Percentiles rank a stretch among this genome's conserved stretches.
Conservation (phyloP, 169 alveolate genomes). For the Babesia ovis region DNA sequence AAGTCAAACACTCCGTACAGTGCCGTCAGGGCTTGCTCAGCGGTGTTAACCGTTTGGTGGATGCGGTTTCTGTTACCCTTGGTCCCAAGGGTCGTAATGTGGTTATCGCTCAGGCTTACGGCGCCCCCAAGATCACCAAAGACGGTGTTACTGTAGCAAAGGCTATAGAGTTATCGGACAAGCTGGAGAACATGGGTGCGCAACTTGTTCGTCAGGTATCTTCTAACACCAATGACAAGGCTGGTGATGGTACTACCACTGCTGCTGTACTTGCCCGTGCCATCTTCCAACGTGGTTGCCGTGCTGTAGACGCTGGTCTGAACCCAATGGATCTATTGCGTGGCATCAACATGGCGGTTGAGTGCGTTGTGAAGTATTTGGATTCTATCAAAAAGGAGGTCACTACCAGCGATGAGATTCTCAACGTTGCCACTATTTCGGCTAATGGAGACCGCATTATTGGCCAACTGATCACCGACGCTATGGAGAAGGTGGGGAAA, state of each 20-base stretch:
- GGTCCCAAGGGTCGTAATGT: slow-evolving; percentile 99
- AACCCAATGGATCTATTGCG: slow-evolving; percentile 98
- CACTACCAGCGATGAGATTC: slow-evolving; percentile 78
- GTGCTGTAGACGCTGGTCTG: slow-evolving; percentile 98
- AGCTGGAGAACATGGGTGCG: slow-evolving; percentile 96
- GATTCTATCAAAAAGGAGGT: slow-evolving; percentile 77
- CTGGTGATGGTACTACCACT: slow-evolving; percentile 99
- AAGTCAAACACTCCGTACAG: slow-evolving; percentile 73
- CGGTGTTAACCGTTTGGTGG: slow-evolving; percentile 94
- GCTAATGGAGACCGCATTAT: slow-evolving; percentile 97
- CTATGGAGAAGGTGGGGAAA: slow-evolving; percentile 96
- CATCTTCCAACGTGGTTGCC: slow-evolving; percentile 97
- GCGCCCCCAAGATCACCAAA: slow-evolving; percentile 97
- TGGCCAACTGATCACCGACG: slow-evolving; percentile 95
- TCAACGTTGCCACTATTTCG: slow-evolving; percentile 97
- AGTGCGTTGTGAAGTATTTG: slow-evolving; percentile 71
- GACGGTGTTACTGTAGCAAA: slow-evolving; percentile 99
- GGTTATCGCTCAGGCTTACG: slow-evolving; percentile 92
- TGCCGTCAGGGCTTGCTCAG: slow-evolving; percentile 78
- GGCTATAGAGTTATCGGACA: slow-evolving; percentile 93
- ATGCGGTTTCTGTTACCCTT: slow-evolving; percentile 97
- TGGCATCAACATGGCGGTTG: slow-evolving; percentile 82
- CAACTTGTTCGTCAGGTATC: slow-evolving; percentile 96
- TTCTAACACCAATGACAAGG: slow-evolving; percentile 94
- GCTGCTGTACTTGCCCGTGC: slow-evolving; percentile 99